Evolutionary conservation across 2,329 filamentous ascomycete species (phyloP), one percentile per base, ranked within the genome.

Genomic region (Incumbomyces lentus): DNA sequence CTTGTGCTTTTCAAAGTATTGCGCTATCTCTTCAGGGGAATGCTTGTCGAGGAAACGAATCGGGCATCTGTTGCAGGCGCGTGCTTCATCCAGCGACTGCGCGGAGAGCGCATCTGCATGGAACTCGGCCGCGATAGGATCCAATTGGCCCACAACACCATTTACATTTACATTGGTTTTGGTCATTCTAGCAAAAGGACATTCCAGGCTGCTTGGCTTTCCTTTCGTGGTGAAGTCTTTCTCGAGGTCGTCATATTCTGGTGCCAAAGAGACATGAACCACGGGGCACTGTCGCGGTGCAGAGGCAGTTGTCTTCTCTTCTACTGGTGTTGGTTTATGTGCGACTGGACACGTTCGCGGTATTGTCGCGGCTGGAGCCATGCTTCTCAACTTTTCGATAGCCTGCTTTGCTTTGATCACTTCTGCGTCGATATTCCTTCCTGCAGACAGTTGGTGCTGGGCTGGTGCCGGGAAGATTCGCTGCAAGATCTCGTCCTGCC

Each of bases 1-100:
- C 64, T 95, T 95, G 69, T 95, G 89, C 44, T 82, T 88, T 63
- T 95, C 86, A 59, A 96, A 87, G 63, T 95, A 96, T 59, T 84
- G 79, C 12, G 90, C 90, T 51, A 96, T 82, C 61, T 95, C 89
- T 68, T 95, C 86, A 1, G 90, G 86, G 2, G 87, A 88, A 61
- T 95, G 89, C 63, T 94, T 83, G 64, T 95, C 84, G 60, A 95
- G 72, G 67, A 84, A 95, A 40, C 90, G 84, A 50, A 96, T 96
- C 2, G 90, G 90, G 64, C 90, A 96, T 60, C 87, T 87, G 47
- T 78, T 71, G 22, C 42, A 45, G 7, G 18, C 42, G 14, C 72
- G 68, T 8, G 74, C 74, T 22, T 64, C 71, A 7, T 72, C 70
- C n/a, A 71, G 66, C 12, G 71, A 71, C 35, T 63, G 71, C 49